Percentiles rank a stretch among this genome's conserved stretches.
Conservation (phyloP, 768 basidiomycete genomes). For the Mycena pura region DNA sequence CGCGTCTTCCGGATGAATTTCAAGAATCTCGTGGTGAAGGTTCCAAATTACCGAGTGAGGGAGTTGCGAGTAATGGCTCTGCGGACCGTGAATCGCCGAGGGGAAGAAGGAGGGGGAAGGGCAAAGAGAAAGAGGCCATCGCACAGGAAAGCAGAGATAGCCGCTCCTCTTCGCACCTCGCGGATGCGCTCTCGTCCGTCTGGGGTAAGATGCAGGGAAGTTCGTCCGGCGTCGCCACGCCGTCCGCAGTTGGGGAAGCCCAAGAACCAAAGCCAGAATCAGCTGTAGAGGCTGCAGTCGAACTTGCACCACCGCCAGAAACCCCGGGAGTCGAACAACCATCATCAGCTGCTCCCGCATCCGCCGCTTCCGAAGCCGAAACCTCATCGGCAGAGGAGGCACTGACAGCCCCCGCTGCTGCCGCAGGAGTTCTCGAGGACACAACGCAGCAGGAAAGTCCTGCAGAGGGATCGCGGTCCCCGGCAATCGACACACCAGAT, state of each 20-base stretch:
- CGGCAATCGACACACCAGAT: neutral
- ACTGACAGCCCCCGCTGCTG: neutral
- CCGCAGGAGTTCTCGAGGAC: neutral
- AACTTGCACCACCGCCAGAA: constrained; percentile 9
- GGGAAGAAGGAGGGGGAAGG: constrained; percentile 31
- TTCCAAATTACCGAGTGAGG: constrained; percentile 13
- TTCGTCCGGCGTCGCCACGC: constrained; percentile 29
- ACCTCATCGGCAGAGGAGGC: neutral
- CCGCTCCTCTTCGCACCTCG: constrained; percentile 46
- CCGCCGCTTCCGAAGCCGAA: constrained; percentile 7
- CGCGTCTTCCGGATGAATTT: constrained; percentile 22
- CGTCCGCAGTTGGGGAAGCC: constrained; percentile 18
- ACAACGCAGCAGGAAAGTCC: neutral
- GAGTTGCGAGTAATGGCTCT: constrained; percentile 17
- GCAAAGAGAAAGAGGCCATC: constrained; percentile 35
- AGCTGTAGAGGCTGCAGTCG: neutral
- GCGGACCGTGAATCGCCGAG: constrained; percentile 26
- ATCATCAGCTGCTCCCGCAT: neutral
- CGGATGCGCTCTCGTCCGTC: constrained; percentile 50
- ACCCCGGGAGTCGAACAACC: neutral
- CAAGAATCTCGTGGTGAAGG: constrained; percentile 10
- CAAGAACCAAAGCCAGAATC: neutral
- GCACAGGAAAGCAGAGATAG: constrained; percentile 40
- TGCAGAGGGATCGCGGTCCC: neutral
- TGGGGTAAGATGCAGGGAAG: constrained; percentile 50